Evolutionary conservation across 495 filamentous ascomycete species (phyloP), one percentile per base, ranked within the genome.

Genomic region (Aspergillus conjunctus): DNA sequence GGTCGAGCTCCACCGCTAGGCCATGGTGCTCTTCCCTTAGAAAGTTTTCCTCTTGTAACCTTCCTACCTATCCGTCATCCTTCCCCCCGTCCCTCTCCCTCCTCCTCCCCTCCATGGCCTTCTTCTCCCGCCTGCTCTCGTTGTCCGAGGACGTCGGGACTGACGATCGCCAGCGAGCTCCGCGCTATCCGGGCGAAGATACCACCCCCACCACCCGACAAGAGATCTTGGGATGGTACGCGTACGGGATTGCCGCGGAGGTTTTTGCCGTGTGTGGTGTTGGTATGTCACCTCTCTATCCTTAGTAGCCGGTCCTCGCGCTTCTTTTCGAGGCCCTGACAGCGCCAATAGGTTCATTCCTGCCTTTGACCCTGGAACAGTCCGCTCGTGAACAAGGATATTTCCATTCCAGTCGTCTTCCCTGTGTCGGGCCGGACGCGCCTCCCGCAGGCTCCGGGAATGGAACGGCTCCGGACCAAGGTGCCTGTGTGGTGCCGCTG

Each of bases 251-350:
- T 75, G 92, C 92, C 20, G 90, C 91, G 15, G 92, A 97, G 70
- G 91, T 94, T 39, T 97, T 95, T 71, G 91, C 93, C 8, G 89
- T 97, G 33, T 96, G 91, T 68, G 92, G 92, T 77, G 77, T 87
- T 72, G 81, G 68, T 72, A 63, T 44, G 63, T 56, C 41, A 45
- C 26, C 26, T 26, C 26, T 26, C 2, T 5, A 22, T 5, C 15
- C 31, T 26, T 10, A 3, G 6, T 15, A 33, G n/a, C 30, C 20
- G 11, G 0, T n/a, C 33, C 3, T 52, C 9, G 10, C 10, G 15
- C 1, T 6, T 52, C 55, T 18, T 43, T 33, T 18, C 20, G 17
- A 15, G 26, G 26, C 26, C 5, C 37, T 18, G 26, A 51, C 6
- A 46, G 7, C 5, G 20, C 51, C 53, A 31, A 54, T 58, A 91